These are phyloP conservation scores for Xanthoparmelia taractica DNA, from an alignment of 495 filamentous ascomycete species.

Conservation along the genomic window DNA sequence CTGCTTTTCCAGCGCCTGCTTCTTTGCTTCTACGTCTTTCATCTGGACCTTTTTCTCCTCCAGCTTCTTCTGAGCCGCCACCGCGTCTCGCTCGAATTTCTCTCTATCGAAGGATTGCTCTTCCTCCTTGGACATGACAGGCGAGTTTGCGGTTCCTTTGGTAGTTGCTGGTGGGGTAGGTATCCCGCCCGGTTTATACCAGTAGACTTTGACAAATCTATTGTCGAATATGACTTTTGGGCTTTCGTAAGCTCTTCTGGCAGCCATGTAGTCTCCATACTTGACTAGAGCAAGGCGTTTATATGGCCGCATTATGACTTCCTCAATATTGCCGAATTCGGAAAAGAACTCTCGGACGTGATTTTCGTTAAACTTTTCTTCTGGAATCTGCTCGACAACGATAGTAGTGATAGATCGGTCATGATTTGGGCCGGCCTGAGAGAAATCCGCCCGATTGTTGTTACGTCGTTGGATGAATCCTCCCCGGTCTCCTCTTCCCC, in stretches of 20 bases:
- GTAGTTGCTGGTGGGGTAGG: conserved; percentile 35
- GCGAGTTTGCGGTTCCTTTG: conserved; percentile 24
- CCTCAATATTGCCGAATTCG: conserved; percentile 68
- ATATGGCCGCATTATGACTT: conserved; percentile 66
- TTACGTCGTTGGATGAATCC: conserved; percentile 34
- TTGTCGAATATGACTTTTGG: conserved; percentile 96
- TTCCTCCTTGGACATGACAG: conserved; percentile 28
- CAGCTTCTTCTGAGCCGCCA: conserved; percentile 68
- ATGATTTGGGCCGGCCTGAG: conserved; percentile 62
- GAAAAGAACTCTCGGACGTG: conserved; percentile 74
- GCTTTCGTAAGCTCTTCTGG: conserved; percentile 76
- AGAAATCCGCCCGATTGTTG: conserved; percentile 59
- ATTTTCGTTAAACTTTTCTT: conserved; percentile 71
- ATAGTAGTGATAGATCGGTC: conserved; percentile 72
- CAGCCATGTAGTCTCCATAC: conserved; percentile 62
- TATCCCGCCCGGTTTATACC: conserved; percentile 61
- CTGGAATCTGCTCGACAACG: conserved; percentile 88
- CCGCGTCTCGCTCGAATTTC: conserved; percentile 67
- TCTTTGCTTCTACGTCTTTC: conserved; percentile 63
- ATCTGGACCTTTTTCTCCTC: conserved; percentile 71
- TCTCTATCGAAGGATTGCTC: conserved; percentile 64
- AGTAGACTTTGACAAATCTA: conserved; percentile 95
- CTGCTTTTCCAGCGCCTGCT: conserved; percentile 64
- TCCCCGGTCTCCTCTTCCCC: conserved; percentile 40
- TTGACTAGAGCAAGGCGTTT: conserved; percentile 77